Percentiles rank a stretch among this genome's conserved stretches.
These are phyloP conservation scores for Bipolaris cookei DNA, from an alignment of 2,329 filamentous ascomycete genomes.

Conservation along the genomic window DNA sequence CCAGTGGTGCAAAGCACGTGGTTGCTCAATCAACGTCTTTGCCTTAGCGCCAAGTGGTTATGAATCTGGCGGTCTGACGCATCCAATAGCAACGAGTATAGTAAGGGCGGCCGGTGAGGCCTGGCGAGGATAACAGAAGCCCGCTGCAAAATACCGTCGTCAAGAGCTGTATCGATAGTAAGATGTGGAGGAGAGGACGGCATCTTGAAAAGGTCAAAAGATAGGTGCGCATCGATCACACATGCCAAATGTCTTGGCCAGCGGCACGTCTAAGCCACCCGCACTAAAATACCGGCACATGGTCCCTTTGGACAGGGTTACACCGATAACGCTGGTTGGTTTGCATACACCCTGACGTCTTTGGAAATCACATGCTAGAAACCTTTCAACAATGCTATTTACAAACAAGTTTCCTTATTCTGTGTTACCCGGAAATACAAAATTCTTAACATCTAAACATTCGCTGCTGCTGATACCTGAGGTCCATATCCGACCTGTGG, in stretches of 20 bases:
- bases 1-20: neutral
- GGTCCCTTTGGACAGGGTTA: constrained; percentile 18
- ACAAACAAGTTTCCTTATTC: constrained; percentile 31
- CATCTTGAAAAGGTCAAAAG: constrained; percentile 7
- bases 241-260: constrained; percentile 21
- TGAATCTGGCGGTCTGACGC: constrained; percentile 1
- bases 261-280: constrained; percentile 10
- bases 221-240: constrained; percentile 9
- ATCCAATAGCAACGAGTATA: neutral
- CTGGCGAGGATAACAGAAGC: neutral
- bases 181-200: neutral
- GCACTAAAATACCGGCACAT: constrained; percentile 10
- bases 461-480: constrained; percentile 32
- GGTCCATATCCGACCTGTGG: constrained; percentile 53
- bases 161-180: neutral
- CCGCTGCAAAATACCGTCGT: neutral
- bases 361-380: constrained; percentile 26
- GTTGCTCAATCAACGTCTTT: neutral
- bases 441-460: constrained; percentile 22
- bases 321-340: constrained; percentile 24
- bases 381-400: constrained; percentile 35
- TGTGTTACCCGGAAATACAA: constrained; percentile 19
- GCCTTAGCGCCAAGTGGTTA: neutral
- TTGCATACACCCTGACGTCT: constrained; percentile 32
- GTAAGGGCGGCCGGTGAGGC: neutral